These are phyloP conservation scores for Rubus idaeus DNA, from an alignment of 306 rosid genomes.

Conservation along the genomic window DNA sequence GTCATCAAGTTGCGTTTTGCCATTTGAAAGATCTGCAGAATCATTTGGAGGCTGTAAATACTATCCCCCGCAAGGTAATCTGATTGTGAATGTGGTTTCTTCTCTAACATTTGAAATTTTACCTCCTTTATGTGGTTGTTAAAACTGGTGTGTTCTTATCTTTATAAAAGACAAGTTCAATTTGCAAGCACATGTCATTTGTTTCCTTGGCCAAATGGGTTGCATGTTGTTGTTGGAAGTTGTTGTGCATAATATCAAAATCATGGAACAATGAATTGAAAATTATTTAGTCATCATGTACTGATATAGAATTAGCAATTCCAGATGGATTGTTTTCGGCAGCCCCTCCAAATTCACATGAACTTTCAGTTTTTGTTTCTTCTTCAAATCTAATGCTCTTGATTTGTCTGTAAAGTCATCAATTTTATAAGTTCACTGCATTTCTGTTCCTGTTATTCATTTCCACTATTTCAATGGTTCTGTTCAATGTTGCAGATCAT, in stretches of 20 bases:
- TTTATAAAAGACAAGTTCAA: conserved; percentile 18
- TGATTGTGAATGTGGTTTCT: conserved; percentile 25
- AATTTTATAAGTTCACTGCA: conserved; percentile 1
- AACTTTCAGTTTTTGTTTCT: neutral
- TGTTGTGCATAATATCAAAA: conserved; percentile 6
- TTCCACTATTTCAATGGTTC: conserved; percentile 8
- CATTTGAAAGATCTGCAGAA: conserved; percentile 75
- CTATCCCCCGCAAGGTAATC: conserved; percentile 82
- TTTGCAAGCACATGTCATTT: conserved; percentile 11
- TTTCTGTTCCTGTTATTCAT: conserved; percentile 18
- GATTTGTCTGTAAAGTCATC: conserved; percentile 10
- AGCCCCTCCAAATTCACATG: neutral
- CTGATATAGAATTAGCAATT: neutral
- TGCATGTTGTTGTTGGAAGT: conserved; percentile 15
- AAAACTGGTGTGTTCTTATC: conserved; percentile 28
- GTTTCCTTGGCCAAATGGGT: conserved; percentile 7
- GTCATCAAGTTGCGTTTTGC: conserved; percentile 53
- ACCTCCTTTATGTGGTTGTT: conserved; percentile 33
- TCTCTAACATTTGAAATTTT: conserved; percentile 23
- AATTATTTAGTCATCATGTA: conserved; percentile 1
- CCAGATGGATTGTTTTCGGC: neutral
- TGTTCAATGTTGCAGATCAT: conserved; percentile 58
- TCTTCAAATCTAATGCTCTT: conserved; percentile 16
- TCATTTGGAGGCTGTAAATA: conserved; percentile 85
- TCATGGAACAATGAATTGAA: neutral